Evolutionary conservation across 345 rosid genomes (phyloP), one percentile per base, ranked within the genome.

Genomic region (Eutrema japonicum): DNA sequence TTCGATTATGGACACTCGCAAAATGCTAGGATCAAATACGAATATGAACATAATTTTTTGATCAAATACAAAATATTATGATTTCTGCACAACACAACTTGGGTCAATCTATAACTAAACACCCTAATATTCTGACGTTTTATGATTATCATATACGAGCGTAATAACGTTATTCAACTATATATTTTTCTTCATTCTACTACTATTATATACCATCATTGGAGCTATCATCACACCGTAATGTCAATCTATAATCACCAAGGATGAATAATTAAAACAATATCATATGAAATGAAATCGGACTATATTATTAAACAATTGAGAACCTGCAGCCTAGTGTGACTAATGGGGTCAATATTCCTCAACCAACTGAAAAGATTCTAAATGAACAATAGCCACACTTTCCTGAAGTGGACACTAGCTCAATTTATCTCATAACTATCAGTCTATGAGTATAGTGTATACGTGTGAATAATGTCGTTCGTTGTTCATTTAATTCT

Each of bases 311-410:
- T 35, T 36, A 68, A 45, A 59, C 29, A 58, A 60, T 49, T 26
- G 29, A 64, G 33, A 66, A 11, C 52, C 37, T 51, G 73, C 63
- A 52, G 62, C 38, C 61, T 13, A 68, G 40, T 50, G 55, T 74
- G 78, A 40, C 46, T 42, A 58, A 75, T 68, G 64, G 70, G 70
- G 75, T 69, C 70, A 30, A 54, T 70, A 55, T 76, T 69, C 66
- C 75, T 69, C 66, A 46, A 76, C 69, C 79, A 62, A 76, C 73
- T 62, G 40, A 68, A 53, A 38, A 61, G 18, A 75, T 75, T 75
- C 56, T 53, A 61, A 46, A 36, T 75, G 43, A 75, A 68, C 64
- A 36, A 53, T 68, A 45, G 64, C 70, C 79, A 75, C 74, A 62
- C 70, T 68, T 59, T 59, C 73, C 63, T 43, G 62, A 75, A 75